Percentiles rank a stretch among this genome's conserved stretches.
phyloP scores from a whole-genome alignment of 2,329 filamentous ascomycete species.

The Nectriaceae sp. region DNA sequence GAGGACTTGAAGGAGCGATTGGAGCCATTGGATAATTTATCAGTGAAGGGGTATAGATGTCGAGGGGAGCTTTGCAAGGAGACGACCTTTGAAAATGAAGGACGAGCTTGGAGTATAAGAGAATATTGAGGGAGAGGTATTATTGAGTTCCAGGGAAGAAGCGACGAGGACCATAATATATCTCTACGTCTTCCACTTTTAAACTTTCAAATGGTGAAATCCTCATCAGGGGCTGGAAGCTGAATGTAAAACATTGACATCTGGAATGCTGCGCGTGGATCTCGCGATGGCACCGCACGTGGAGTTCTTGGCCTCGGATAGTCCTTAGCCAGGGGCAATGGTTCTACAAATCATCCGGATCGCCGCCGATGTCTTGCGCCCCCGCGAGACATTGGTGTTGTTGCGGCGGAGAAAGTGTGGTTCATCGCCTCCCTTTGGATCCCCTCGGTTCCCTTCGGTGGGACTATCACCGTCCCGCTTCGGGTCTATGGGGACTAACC shows the following conservation, averaged over 20 bases:
- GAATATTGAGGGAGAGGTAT: no score
- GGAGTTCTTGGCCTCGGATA: neutral
- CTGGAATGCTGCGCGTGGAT: constrained; percentile 13
- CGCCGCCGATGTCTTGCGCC: neutral
- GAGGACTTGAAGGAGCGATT: constrained; percentile 18
- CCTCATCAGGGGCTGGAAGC: constrained; percentile 6
- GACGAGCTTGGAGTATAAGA: neutral
- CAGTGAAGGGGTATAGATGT: neutral
- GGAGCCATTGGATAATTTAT: neutral
- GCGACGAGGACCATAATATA: constrained; percentile 11
- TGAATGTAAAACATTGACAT: constrained; percentile 9
- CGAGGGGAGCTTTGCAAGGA: neutral
- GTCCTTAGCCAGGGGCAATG: neutral
- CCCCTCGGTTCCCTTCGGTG: no score
- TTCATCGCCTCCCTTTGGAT: neutral
- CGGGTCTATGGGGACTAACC: neutral
- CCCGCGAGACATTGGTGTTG: neutral
- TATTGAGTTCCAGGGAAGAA: no score
- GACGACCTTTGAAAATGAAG: no score
- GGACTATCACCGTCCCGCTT: neutral
- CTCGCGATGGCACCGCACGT: neutral
- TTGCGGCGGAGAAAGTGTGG: neutral
- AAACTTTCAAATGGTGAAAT: constrained; percentile 9
- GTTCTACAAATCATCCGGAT: no score
- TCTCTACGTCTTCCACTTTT: constrained; percentile 2